These are phyloP conservation scores for Talaromyces verruculosus DNA, from an alignment of 2,329 filamentous ascomycete genomes.

Conservation along the genomic window DNA sequence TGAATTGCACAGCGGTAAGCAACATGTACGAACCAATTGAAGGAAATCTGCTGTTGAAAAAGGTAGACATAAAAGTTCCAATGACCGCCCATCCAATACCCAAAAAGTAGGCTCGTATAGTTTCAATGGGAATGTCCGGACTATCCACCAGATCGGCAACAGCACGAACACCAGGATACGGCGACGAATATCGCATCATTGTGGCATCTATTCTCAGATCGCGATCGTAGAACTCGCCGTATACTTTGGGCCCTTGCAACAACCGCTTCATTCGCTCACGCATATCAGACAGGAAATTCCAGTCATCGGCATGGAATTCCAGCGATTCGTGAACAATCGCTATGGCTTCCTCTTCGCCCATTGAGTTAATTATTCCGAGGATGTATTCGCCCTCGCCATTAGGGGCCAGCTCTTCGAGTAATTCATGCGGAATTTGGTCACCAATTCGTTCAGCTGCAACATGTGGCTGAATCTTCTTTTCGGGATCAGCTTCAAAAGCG, in stretches of 20 bases:
- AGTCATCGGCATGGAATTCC: constrained; percentile 14
- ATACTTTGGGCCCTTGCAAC: constrained; percentile 5
- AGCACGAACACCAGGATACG: constrained; percentile 13
- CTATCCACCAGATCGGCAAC: constrained; percentile 8
- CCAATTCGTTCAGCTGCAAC: not conserved
- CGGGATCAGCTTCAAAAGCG: not conserved
- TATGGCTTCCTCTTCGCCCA: constrained; percentile 14
- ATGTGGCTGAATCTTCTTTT: not conserved
- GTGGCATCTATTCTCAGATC: constrained; percentile 15
- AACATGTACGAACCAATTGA: not conserved
- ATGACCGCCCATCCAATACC: constrained; percentile 12
- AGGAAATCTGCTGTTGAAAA: constrained; percentile 16
- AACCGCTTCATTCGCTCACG: constrained; percentile 14
- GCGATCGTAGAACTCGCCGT: constrained; percentile 14
- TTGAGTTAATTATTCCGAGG: constrained; percentile 14
- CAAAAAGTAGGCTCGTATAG: constrained; percentile 14
- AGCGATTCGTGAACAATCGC: constrained; percentile 6
- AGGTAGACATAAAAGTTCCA: constrained; percentile 14
- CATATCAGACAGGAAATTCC: constrained; percentile 15
- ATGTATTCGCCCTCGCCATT: constrained; percentile 14
- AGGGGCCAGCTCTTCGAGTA: constrained; percentile 11
- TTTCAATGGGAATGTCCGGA: constrained; percentile 12
- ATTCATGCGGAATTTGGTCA: constrained; percentile 10
- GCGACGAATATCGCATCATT: constrained; percentile 14
- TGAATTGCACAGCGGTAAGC: not conserved